These are phyloP conservation scores for Zychaea mexicana DNA, from an alignment of 371 early-diverging fungal species.

Conservation along the genomic window DNA sequence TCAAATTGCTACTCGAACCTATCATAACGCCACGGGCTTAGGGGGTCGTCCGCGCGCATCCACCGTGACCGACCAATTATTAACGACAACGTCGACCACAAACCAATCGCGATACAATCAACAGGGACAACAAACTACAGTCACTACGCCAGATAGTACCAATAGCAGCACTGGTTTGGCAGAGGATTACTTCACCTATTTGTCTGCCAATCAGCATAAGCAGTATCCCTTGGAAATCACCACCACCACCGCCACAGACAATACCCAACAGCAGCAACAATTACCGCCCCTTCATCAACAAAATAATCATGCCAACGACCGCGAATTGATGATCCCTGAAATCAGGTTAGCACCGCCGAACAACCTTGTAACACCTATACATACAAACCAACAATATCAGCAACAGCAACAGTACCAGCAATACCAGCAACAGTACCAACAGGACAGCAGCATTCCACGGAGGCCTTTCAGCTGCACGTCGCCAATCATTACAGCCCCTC, in stretches of 20 bases:
- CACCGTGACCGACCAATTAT: conserved; percentile 30
- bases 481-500: background rate
- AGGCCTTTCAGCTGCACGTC: background rate
- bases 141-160: conserved; percentile 23
- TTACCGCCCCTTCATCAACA: background rate
- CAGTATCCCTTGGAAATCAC: conserved; percentile 4
- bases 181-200: conserved; percentile 46
- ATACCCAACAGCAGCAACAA: background rate
- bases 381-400: background rate
- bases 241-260: background rate
- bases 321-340: conserved; percentile 34
- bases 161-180: conserved; percentile 24
- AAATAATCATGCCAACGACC: background rate
- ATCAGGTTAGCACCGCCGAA: conserved; percentile 41
- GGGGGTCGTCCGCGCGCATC: conserved; percentile 31
- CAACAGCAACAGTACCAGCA: background rate
- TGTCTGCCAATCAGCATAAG: conserved; percentile 27
- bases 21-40: background rate
- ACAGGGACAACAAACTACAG: background rate
- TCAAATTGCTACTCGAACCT: background rate
- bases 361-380: background rate
- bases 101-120: background rate
- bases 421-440: background rate
- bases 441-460: background rate
- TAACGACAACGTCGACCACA: background rate